Evolutionary conservation across 2,329 filamentous ascomycete species (phyloP), one percentile per base, ranked within the genome.

Genomic region (Dendrostoma leiphaemia): DNA sequence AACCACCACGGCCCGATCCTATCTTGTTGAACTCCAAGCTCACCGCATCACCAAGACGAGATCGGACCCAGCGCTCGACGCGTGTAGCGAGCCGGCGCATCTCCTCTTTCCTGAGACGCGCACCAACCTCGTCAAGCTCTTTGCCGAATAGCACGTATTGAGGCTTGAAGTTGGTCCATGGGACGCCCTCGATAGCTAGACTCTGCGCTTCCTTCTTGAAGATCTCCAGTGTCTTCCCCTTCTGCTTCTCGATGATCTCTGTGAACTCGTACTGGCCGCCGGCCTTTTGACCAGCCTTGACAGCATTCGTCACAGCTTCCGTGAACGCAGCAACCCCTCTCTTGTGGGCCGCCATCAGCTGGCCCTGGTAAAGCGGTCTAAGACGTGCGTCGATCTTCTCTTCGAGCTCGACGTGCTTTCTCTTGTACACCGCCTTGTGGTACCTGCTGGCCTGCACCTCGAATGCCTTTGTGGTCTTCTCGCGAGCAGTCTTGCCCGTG

Each of bases 1-100:
- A 83, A 7, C 91, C 92, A 51, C 84, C 90, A 64, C 92, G 84
- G 13, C 92, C 92, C 32, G 91, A 94, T 4, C 93, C 93, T 46
- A 97, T 83, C 68, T 92, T 94, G 75, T 96, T 97, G 80, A 99
- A 97, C 67, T 97, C 92, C 17, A 97, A 75, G 13, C 93, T 91
- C 40, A 97, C 80, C 15, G 90, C 90, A 67, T 99, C 94, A 31
- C 86, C 86, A 31, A 99, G 80, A 44, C 91, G 86, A 54, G 90
- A 91, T 65, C 88, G 87, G 59, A 99, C 92, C 90, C 92, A 97
- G 63, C 93, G 85, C 74, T 99, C 94, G 23, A 97, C 89, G 19
- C 94, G 84, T 29, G 87, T 94, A 2, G 94, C 92, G 59, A 99
- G 76, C 21, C 94, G 85, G 59, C 93, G 85, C 91, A 99, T 96